phyloP scores from a whole-genome alignment of 345 rosid genomes.

The Salix koriyanagi region DNA sequence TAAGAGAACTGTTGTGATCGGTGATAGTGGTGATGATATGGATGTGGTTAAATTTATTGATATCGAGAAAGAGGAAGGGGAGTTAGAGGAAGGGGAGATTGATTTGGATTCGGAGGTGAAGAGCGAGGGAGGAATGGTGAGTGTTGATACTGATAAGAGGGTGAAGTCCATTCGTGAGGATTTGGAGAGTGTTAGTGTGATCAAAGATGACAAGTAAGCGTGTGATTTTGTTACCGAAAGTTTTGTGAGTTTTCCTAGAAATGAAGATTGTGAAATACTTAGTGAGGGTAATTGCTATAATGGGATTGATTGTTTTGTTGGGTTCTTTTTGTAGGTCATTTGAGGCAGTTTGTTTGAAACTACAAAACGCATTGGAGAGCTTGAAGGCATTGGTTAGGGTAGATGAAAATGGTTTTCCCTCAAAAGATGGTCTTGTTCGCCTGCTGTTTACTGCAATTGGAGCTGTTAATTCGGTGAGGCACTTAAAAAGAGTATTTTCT shows the following conservation, averaged over 20 bases:
- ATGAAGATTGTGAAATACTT: conserved; percentile 1
- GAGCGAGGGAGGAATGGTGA: conserved; percentile 18
- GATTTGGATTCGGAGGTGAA: conserved; percentile 55
- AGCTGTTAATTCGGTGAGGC: conserved; percentile 57
- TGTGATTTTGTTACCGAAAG: not conserved
- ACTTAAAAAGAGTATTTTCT: not conserved
- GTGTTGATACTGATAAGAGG: conserved; percentile 32
- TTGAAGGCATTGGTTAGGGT: conserved; percentile 43
- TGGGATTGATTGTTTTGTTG: conserved; percentile 11
- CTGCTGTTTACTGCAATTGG: conserved; percentile 52
- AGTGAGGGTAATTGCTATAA: not conserved
- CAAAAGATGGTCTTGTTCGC: conserved; percentile 44
- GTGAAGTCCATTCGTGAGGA: conserved; percentile 46
- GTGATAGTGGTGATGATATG: conserved; percentile 54
- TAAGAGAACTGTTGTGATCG: conserved; percentile 48
- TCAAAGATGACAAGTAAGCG: conserved; percentile 69
- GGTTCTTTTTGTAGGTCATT: conserved; percentile 57
- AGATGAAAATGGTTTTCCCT: conserved; percentile 26
- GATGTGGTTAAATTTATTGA: conserved; percentile 13
- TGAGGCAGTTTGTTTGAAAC: conserved; percentile 52
- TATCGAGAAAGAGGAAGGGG: conserved; percentile 81
- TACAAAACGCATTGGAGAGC: conserved; percentile 58
- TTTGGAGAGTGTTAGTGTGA: conserved; percentile 51
- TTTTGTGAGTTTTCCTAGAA: not conserved
- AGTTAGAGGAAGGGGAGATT: conserved; percentile 97